phyloP scores from a whole-genome alignment of 2,329 filamentous ascomycete species.

The Chaetomiaceae sp. region DNA sequence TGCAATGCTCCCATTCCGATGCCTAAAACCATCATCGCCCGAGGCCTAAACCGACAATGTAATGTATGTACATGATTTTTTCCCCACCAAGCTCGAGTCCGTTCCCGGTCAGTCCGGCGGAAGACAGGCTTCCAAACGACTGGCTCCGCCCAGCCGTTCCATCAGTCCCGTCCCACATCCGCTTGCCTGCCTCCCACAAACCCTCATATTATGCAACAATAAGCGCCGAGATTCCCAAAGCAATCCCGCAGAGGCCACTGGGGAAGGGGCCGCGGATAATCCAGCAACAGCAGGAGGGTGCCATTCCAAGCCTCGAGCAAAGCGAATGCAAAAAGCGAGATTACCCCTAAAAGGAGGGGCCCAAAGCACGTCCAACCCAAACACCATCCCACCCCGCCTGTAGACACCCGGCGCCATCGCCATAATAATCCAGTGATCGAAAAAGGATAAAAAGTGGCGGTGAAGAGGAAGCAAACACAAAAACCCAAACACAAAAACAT shows the following conservation, averaged over 20 bases:
- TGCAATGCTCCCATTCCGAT: constrained; percentile 24
- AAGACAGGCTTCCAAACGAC: not conserved
- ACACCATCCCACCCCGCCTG: constrained; percentile 16
- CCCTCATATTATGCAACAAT: constrained; percentile 19
- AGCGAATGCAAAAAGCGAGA: constrained; percentile 14
- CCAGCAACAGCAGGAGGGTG: constrained; percentile 13
- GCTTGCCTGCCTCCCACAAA: not conserved
- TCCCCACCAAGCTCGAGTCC: not conserved
- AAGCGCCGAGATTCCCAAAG: not conserved
- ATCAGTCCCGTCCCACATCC: not conserved
- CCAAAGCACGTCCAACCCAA: constrained; percentile 13
- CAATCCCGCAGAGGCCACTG: not conserved
- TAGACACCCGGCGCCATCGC: constrained; percentile 21
- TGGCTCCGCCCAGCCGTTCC: constrained; percentile 6
- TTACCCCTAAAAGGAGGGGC: not conserved
- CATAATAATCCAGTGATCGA: constrained; percentile 17
- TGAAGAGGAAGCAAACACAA: constrained; percentile 8
- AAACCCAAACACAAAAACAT: constrained; percentile 13
- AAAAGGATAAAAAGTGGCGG: constrained; percentile 5
- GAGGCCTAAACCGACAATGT: constrained; percentile 10
- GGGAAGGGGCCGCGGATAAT: no score
- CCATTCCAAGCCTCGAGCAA: constrained; percentile 12
- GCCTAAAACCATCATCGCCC: constrained; percentile 16
- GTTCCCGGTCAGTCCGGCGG: no score
- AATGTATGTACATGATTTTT: constrained; percentile 19